phyloP scores from a whole-genome alignment of 768 basidiomycete genomes.

The Tylopilus sp. region DNA sequence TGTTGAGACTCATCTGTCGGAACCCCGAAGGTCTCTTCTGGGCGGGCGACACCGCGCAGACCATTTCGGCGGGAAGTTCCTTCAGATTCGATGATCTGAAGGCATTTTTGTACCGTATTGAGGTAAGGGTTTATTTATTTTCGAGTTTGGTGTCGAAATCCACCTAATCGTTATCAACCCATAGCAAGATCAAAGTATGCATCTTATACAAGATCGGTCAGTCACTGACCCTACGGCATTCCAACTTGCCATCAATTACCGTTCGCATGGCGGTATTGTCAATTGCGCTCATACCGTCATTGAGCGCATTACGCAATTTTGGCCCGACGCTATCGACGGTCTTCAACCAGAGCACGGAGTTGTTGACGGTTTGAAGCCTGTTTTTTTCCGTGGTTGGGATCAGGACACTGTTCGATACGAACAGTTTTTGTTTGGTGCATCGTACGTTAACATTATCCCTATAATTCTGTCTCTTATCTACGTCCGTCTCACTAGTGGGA shows the following conservation, averaged over 20 bases:
- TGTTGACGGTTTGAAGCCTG: conserved; percentile 50
- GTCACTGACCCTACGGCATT: conserved; percentile 40
- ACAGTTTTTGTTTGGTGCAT: conserved; percentile 53
- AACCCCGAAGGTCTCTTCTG: conserved; percentile 70
- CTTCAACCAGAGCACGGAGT: conserved; percentile 55
- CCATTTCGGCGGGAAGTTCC: conserved; percentile 68
- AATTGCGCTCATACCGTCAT: conserved; percentile 64
- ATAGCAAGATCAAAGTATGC: conserved; percentile 22
- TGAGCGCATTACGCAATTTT: conserved; percentile 56
- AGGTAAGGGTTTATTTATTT: conserved; percentile 38
- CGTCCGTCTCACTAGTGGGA: conserved; percentile 32
- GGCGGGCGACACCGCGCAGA: conserved; percentile 81
- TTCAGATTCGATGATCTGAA: conserved; percentile 72
- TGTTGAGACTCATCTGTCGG: conserved; percentile 56
- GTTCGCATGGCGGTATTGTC: conserved; percentile 74
- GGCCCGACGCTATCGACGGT: conserved; percentile 61
- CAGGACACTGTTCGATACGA: conserved; percentile 42
- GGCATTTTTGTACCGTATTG: conserved; percentile 59
- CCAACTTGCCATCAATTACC: conserved; percentile 61
- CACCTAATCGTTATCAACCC: background rate
- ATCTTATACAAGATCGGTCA: conserved; percentile 10
- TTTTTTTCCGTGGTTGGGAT: conserved; percentile 53
- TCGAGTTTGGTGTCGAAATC: background rate
- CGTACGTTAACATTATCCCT: conserved; percentile 32
- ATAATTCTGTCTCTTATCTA: conserved; percentile 9